These are phyloP conservation scores for Dothistroma septosporum DNA, from an alignment of 2,329 filamentous ascomycete genomes.

Conservation along the genomic window DNA sequence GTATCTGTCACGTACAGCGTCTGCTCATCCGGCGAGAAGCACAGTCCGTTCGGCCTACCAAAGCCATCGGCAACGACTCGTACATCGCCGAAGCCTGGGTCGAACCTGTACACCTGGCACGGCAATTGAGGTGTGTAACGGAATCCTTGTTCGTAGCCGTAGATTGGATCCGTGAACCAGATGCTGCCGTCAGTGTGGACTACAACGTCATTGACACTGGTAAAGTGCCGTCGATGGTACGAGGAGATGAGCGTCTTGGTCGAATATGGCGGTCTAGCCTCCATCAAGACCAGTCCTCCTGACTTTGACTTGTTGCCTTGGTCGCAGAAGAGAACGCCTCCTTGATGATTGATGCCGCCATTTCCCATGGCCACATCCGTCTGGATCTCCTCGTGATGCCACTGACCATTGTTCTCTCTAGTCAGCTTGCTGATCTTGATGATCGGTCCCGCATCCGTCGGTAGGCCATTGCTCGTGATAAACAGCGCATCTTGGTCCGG, in stretches of 20 bases:
- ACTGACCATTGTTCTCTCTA: conserved; percentile 33
- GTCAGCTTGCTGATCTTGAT: conserved; percentile 29
- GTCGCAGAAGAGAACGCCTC: conserved; percentile 33
- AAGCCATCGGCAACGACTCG: conserved; percentile 57
- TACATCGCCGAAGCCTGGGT: conserved; percentile 49
- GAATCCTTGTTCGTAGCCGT: conserved; percentile 58
- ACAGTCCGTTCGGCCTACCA: conserved; percentile 53
- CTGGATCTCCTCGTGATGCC: conserved; percentile 40
- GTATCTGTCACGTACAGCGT: conserved; percentile 57
- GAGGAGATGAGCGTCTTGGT: conserved; percentile 49
- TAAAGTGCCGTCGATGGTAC: conserved; percentile 58
- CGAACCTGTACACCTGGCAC: conserved; percentile 53
- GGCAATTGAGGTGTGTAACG: conserved; percentile 51
- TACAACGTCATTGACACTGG: conserved; percentile 56
- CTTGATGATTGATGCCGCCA: conserved; percentile 47
- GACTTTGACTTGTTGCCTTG: conserved; percentile 27
- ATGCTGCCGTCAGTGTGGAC: conserved; percentile 53
- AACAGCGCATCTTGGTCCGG: conserved; percentile 38
- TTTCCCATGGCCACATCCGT: conserved; percentile 45
- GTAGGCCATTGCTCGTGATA: conserved; percentile 39
- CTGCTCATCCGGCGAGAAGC: conserved; percentile 53
- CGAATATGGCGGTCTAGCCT: conserved; percentile 21
- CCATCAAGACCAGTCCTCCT: conserved; percentile 27
- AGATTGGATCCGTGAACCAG: conserved; percentile 63
- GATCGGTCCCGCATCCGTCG: conserved; percentile 10